Conservation (phyloP, 331 rosid species). For the Cucumis variabilis region DNA sequence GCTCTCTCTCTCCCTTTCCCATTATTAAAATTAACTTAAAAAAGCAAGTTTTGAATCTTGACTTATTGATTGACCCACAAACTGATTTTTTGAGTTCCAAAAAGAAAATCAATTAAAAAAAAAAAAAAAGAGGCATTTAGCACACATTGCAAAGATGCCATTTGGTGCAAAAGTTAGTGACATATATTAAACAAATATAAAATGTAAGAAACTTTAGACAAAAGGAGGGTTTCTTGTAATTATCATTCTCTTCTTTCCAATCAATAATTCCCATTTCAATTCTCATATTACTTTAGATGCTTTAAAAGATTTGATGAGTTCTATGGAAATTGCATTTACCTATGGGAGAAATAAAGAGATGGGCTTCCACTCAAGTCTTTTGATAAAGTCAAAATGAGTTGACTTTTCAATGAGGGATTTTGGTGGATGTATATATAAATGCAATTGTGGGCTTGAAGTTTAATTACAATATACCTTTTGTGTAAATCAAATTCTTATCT, state of each 20-base stretch:
- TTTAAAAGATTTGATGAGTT: background rate
- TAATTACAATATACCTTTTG: background rate
- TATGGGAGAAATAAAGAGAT: background rate
- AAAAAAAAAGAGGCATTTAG: background rate
- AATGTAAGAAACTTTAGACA: background rate
- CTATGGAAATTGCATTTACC: conserved; percentile 5
- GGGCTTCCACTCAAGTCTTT: conserved; percentile 23
- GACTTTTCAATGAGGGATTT: conserved; percentile 2
- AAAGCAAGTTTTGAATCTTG: conserved; percentile 11
- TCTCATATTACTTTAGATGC: background rate
- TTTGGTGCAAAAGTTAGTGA: background rate
- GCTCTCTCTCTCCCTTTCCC: background rate
- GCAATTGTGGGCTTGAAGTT: conserved; percentile 11
- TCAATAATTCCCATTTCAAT: background rate
- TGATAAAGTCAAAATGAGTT: conserved; percentile 22
- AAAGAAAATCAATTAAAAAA: background rate
- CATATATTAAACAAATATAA: background rate
- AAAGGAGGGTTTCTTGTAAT: background rate
- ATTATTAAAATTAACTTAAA: background rate
- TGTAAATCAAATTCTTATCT: background rate
- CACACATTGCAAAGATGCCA: conserved; percentile 26
- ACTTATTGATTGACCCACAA: conserved; percentile 1
- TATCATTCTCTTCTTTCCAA: background rate
- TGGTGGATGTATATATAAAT: background rate
- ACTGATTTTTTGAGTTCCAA: conserved; percentile 21